These are phyloP conservation scores for Pseudoneurospora amorphoporcata DNA, from an alignment of 495 filamentous ascomycete species.

Conservation along the genomic window DNA sequence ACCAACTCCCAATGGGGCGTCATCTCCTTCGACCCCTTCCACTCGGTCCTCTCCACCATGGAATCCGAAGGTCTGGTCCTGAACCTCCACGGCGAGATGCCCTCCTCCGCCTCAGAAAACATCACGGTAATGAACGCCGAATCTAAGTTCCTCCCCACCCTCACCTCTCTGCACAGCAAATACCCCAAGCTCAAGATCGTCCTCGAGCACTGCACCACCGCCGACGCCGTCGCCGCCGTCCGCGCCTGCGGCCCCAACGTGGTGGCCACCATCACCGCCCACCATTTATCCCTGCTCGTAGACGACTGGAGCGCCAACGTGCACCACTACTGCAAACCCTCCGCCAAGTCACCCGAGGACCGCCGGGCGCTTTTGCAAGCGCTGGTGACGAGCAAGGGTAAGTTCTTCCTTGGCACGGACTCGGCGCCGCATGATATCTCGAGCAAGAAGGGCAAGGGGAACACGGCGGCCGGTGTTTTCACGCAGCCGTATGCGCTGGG, in stretches of 20 bases:
- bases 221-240: slow-evolving; percentile 71
- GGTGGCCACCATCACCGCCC: slow-evolving; percentile 59
- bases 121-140: slow-evolving; percentile 76
- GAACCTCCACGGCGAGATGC: slow-evolving; percentile 51
- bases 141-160: slow-evolving; percentile 66
- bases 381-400: slow-evolving; percentile 53
- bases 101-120: slow-evolving; percentile 48
- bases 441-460: slow-evolving; percentile 56
- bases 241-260: slow-evolving; percentile 65
- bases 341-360: slow-evolving; percentile 64
- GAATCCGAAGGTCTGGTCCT: slow-evolving; percentile 43
- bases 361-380: slow-evolving; percentile 65
- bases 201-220: slow-evolving; percentile 73
- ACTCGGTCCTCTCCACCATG: slow-evolving; percentile 75
- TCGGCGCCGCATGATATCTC: slow-evolving; percentile 52
- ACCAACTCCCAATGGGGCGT: slow-evolving; percentile 83
- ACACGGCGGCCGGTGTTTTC: slow-evolving; percentile 78
- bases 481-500: slow-evolving; percentile 81
- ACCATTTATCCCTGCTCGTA: slow-evolving; percentile 69
- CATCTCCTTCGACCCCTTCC: slow-evolving; percentile 51
- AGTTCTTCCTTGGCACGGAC: slow-evolving; percentile 62
- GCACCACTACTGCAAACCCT: slow-evolving; percentile 81
- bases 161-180: slow-evolving; percentile 54
- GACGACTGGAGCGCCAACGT: slow-evolving; percentile 64
- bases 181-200: slow-evolving; percentile 80